Conservation (phyloP, 2,329 filamentous ascomycete genomes). For the Trichoderma sp. region DNA sequence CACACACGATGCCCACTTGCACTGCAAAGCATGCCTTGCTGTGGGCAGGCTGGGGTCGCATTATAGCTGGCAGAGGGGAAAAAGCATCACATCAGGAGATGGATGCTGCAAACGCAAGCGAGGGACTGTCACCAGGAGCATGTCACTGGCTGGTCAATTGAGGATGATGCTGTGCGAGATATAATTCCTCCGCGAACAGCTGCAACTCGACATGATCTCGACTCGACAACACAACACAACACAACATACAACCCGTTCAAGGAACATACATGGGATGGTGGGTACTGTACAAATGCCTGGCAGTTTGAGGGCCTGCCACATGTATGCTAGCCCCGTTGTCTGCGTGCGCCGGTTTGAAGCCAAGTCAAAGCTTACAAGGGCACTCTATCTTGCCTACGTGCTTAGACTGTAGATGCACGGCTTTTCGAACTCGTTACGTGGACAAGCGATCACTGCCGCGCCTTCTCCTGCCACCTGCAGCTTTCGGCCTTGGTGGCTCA, state of each 20-base stretch:
- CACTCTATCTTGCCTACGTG: conserved; percentile 5
- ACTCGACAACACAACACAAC: neutral
- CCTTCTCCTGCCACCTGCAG: conserved; percentile 1
- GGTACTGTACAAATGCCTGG: neutral
- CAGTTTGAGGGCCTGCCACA: neutral
- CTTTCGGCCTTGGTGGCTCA: neutral
- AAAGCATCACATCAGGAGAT: neutral
- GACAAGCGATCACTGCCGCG: neutral
- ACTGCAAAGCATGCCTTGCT: conserved; percentile 13
- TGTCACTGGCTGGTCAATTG: neutral
- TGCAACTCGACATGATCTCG: neutral
- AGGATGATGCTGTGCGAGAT: neutral
- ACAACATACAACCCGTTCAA: neutral
- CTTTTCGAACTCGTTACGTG: neutral
- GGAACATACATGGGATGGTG: neutral
- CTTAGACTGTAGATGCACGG: neutral
- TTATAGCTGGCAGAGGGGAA: neutral
- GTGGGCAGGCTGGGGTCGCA: neutral
- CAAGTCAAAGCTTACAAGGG: neutral
- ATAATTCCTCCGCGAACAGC: neutral
- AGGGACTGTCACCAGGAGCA: neutral
- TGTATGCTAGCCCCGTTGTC: neutral
- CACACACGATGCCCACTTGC: neutral
- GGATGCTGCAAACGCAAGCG: neutral
- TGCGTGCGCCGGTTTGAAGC: neutral